These are phyloP conservation scores for Candida lessepsii DNA, from an alignment of 805 yeast species.

Conservation along the genomic window DNA sequence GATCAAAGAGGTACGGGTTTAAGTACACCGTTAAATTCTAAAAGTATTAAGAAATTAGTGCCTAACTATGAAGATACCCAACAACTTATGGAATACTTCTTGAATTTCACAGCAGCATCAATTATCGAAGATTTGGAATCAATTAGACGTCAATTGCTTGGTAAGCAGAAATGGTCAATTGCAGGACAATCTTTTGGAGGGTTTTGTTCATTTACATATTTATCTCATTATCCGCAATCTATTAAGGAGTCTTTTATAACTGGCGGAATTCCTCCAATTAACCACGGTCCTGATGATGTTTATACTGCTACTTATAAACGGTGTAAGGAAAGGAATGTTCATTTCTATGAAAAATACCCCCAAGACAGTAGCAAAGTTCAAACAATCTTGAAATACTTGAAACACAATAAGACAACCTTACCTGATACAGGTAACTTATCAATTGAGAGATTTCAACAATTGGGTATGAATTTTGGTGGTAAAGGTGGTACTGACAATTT, in stretches of 20 bases:
- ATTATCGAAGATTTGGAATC: constrained; percentile 51
- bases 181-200: constrained; percentile 61
- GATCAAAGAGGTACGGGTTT: constrained; percentile 67
- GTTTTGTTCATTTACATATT: constrained; percentile 48
- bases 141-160: constrained; percentile 39
- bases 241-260: constrained; percentile 47
- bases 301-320: constrained; percentile 47
- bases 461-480: constrained; percentile 53
- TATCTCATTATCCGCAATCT: constrained; percentile 44
- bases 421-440: constrained; percentile 54
- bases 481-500: constrained; percentile 49
- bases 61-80: constrained; percentile 16
- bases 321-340: constrained; percentile 47
- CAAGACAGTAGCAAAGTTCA: constrained; percentile 41
- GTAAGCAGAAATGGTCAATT: constrained; percentile 45
- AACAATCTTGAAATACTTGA: constrained; percentile 34
- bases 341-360: constrained; percentile 49
- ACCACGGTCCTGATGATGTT: constrained; percentile 44
- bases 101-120: constrained; percentile 52
- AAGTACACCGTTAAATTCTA: constrained; percentile 45
- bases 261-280: constrained; percentile 60
- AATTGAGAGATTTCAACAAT: constrained; percentile 51
- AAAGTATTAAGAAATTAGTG: constrained; percentile 20
- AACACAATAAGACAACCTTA: constrained; percentile 26
- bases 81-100: constrained; percentile 38